phyloP scores from a whole-genome alignment of 768 basidiomycete species.

The Mycena metata region DNA sequence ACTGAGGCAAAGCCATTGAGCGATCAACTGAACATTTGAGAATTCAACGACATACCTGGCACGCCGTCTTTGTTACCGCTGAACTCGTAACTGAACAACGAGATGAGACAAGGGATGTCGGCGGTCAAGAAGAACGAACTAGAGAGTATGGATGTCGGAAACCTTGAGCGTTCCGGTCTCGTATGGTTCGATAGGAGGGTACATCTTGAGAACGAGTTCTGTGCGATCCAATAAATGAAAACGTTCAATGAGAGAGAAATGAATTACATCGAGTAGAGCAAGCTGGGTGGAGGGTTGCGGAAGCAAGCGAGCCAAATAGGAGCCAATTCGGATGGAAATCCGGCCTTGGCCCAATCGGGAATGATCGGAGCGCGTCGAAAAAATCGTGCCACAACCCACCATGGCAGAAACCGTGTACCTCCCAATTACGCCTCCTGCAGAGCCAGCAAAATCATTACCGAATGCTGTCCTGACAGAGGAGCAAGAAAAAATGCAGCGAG shows the following conservation, averaged over 20 bases:
- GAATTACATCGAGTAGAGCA: not conserved
- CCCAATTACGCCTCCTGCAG: slow-evolving; percentile 50
- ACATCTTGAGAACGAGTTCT: slow-evolving; percentile 57
- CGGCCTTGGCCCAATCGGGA: not conserved
- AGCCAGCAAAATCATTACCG: slow-evolving; percentile 47
- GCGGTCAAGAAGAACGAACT: slow-evolving; percentile 59
- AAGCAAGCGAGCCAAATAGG: not conserved
- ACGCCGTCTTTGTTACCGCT: slow-evolving; percentile 82
- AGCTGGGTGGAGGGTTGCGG: not conserved
- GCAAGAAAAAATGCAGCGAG: slow-evolving; percentile 64
- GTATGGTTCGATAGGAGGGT: slow-evolving; percentile 77
- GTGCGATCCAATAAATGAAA: too few species aligned
- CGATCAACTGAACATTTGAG: not conserved
- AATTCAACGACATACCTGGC: slow-evolving; percentile 65
- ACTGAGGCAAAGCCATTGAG: slow-evolving; percentile 54
- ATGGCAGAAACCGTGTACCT: slow-evolving; percentile 50
- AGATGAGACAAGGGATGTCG: not conserved
- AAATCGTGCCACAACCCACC: slow-evolving; percentile 4
- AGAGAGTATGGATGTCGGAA: slow-evolving; percentile 79
- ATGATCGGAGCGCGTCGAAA: not conserved
- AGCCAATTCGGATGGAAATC: not conserved
- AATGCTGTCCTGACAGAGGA: slow-evolving; percentile 55
- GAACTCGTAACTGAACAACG: slow-evolving; percentile 76
- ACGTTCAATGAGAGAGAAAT: too few species aligned
- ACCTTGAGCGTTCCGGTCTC: slow-evolving; percentile 77